A percentile compares a stretch with the other conserved stretches of the same genome.
phyloP scores from a whole-genome alignment of 179 eudicot species.

The Actinidia polygama region DNA sequence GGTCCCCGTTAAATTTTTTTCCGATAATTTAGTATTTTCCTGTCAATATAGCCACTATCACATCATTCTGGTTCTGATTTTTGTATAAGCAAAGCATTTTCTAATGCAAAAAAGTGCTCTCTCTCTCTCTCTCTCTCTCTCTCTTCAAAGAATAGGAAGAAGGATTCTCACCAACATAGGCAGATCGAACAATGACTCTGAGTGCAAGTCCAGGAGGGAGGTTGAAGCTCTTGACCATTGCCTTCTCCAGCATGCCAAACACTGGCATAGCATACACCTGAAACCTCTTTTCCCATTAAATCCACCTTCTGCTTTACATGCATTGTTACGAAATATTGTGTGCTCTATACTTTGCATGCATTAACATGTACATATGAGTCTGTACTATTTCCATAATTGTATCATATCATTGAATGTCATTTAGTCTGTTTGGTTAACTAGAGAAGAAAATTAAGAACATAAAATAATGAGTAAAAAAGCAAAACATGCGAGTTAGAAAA shows the following conservation, averaged over 20 bases:
- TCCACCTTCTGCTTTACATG: not conserved
- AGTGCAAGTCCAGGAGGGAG: slow-evolving; percentile 55
- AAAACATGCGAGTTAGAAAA: too few species aligned
- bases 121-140: too few species aligned
- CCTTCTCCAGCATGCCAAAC: slow-evolving; percentile 66
- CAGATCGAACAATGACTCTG: slow-evolving; percentile 66
- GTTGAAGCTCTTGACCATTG: slow-evolving; percentile 45
- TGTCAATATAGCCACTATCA: too few species aligned
- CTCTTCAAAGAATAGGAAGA: too few species aligned
- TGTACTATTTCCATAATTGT: not conserved
- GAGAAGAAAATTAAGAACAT: not conserved
- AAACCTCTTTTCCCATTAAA: not conserved
- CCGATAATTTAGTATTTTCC: too few species aligned
- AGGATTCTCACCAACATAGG: slow-evolving; percentile 68
- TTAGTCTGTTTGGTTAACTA: not conserved
- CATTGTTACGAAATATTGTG: not conserved
- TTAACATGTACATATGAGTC: not conserved
- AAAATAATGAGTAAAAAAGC: too few species aligned
- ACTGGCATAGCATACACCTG: slow-evolving; percentile 96
- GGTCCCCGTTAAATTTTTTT: too few species aligned
- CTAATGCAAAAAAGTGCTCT: too few species aligned
- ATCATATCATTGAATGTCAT: not conserved
- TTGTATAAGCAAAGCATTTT: too few species aligned
- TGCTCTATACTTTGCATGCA: not conserved
- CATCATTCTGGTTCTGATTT: too few species aligned